A percentile compares a stretch with the other conserved stretches of the same genome.
Evolutionary conservation across 106 monocot genomes (phyloP).

Genomic region (Platanthera guangdongensis): DNA sequence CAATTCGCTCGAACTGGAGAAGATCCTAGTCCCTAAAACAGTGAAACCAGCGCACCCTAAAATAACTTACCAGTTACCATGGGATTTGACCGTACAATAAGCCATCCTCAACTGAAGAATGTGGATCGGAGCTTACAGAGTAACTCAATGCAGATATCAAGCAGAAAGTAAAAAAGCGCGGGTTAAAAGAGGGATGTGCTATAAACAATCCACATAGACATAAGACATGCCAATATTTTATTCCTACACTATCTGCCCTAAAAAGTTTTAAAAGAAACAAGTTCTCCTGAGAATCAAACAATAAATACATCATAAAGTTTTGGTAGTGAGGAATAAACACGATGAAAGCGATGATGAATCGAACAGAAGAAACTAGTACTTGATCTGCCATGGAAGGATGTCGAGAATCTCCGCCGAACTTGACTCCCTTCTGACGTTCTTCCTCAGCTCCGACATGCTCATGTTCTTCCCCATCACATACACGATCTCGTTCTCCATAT

Average conservation of each 20-base stretch:
- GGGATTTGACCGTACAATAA: background rate
- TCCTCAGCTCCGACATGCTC: constrained; percentile 9
- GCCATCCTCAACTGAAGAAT: background rate
- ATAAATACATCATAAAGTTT: background rate
- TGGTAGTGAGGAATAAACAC: background rate
- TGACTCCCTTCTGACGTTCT: constrained; percentile 1
- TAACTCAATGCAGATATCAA: background rate
- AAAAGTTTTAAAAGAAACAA: background rate
- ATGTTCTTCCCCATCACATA: constrained; percentile 12
- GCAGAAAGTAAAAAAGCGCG: background rate
- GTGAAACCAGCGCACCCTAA: background rate
- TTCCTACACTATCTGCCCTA: background rate
- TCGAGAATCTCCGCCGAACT: constrained; percentile 3
- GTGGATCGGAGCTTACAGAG: background rate
- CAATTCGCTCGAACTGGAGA: too few species aligned
- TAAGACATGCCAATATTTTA: background rate
- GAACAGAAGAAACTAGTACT: background rate
- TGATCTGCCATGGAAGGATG: constrained; percentile 9
- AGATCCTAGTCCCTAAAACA: too few species aligned
- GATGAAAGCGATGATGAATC: background rate
- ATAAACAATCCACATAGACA: background rate
- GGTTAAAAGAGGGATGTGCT: background rate
- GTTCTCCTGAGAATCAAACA: background rate
- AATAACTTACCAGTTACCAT: background rate
- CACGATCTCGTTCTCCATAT: constrained; percentile 12